Percentiles rank a stretch among this genome's conserved stretches.
phyloP scores from a whole-genome alignment of 1,284 basidiomycete genomes.

The Microbotryum violaceum region DNA sequence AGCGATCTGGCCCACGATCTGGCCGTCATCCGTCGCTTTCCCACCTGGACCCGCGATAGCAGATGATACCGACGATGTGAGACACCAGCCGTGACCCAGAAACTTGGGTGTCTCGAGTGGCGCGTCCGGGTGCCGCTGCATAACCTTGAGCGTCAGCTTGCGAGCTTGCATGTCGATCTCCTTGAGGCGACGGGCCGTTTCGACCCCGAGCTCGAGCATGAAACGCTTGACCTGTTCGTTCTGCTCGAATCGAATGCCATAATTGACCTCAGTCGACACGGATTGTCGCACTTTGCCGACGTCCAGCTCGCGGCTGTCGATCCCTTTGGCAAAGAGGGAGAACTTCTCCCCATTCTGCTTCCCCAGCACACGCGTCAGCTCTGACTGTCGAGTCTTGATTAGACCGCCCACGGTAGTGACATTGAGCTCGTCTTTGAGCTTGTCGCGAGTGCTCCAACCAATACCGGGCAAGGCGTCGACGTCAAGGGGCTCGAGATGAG shows the following conservation, averaged over 20 bases:
- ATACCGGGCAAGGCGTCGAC: constrained; percentile 85
- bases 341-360: constrained; percentile 74
- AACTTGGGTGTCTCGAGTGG: constrained; percentile 95
- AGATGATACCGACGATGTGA: constrained; percentile 53
- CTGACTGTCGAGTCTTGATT: constrained; percentile 45
- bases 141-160: constrained; percentile 73
- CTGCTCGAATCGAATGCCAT: constrained; percentile 86
- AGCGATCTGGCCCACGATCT: constrained; percentile 65
- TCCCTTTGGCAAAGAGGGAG: constrained; percentile 72
- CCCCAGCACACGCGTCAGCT: constrained; percentile 51
- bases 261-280: constrained; percentile 87
- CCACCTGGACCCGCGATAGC: constrained; percentile 52
- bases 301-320: constrained; percentile 71
- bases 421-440: constrained; percentile 63
- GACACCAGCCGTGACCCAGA: constrained; percentile 83
- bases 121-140: constrained; percentile 77
- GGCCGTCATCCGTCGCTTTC: constrained; percentile 62
- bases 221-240: constrained; percentile 72
- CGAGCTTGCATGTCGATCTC: constrained; percentile 61
- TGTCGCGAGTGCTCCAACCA: constrained; percentile 51
- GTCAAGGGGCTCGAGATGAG: constrained; percentile 64
- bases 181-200: constrained; percentile 64
- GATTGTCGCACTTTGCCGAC: constrained; percentile 72
- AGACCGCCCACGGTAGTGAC: constrained; percentile 61
- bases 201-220: constrained; percentile 62